A percentile compares a stretch with the other conserved stretches of the same genome.
These are phyloP conservation scores for Metschnikowia colocasiae DNA, from an alignment of 805 yeast genomes.

Conservation along the genomic window DNA sequence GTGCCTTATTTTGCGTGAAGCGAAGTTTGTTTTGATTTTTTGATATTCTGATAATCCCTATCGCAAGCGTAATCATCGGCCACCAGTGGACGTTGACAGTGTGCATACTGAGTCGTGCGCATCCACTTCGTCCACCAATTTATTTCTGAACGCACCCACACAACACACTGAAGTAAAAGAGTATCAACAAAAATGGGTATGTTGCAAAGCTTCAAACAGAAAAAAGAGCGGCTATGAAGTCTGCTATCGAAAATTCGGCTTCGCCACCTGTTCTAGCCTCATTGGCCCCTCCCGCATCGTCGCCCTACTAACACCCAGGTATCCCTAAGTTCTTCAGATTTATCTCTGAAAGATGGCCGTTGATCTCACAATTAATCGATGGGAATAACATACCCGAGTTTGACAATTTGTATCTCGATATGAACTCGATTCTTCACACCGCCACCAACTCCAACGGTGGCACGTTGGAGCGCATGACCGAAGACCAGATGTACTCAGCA, in stretches of 20 bases:
- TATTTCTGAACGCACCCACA: background rate
- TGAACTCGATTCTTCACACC: constrained; percentile 93
- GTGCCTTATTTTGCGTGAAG: background rate
- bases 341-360: constrained; percentile 98
- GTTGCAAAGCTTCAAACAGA: background rate
- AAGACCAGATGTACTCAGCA: constrained; percentile 89
- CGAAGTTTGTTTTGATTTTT: background rate
- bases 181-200: constrained; percentile 10
- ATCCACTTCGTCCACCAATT: constrained; percentile 5
- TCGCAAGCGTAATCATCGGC: background rate
- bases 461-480: constrained; percentile 63
- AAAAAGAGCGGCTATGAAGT: background rate
- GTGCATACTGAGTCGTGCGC: constrained; percentile 7
- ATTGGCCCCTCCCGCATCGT: background rate
- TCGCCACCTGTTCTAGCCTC: background rate
- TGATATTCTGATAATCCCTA: background rate
- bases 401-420: constrained; percentile 91
- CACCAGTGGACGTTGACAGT: background rate
- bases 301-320: constrained; percentile 42
- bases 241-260: background rate
- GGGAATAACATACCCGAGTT: constrained; percentile 85
- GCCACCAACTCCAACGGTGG: constrained; percentile 82
- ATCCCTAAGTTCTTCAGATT: constrained; percentile 96
- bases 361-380: constrained; percentile 80
- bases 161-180: background rate